These are phyloP conservation scores for Neodidymelliopsis sp. DNA, from an alignment of 2,329 filamentous ascomycete species.

Conservation along the genomic window DNA sequence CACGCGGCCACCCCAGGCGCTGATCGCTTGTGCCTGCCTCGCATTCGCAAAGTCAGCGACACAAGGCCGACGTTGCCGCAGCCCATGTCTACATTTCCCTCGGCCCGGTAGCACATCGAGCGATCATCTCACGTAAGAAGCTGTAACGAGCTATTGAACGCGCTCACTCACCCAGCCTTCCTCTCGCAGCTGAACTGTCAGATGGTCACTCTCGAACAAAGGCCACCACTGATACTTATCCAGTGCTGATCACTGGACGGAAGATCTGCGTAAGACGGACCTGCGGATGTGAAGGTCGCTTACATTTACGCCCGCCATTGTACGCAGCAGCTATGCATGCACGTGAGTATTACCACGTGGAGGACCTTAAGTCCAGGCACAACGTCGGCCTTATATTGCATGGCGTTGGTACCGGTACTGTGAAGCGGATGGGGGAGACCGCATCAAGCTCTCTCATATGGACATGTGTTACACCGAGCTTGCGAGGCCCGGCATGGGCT, in stretches of 20 bases:
- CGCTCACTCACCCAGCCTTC: neutral
- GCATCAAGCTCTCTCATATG: no score
- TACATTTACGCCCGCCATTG: constrained; percentile 3
- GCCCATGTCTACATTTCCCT: neutral
- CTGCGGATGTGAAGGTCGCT: constrained; percentile 1
- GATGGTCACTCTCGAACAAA: no score
- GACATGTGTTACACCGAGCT: constrained; percentile 8
- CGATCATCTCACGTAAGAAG: constrained; percentile 19
- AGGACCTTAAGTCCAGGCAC: constrained; percentile 7
- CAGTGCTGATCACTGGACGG: constrained; percentile 1
- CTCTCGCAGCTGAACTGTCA: constrained; percentile 1
- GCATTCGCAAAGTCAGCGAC: constrained; percentile 1
- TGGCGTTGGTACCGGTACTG: no score
- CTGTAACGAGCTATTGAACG: constrained; percentile 7
- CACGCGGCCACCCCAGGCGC: constrained; percentile 10
- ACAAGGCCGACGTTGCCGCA: constrained; percentile 2
- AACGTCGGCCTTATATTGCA: constrained; percentile 11
- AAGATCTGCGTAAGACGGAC: constrained; percentile 14
- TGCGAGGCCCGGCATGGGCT: constrained; percentile 2
- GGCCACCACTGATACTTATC: neutral
- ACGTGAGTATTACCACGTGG: constrained; percentile 17
- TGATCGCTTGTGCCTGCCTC: constrained; percentile 12
- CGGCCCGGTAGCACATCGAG: constrained; percentile 16
- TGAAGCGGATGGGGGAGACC: no score
- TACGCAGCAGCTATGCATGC: constrained; percentile 1